Percentiles rank a stretch among this genome's conserved stretches.
phyloP scores from a whole-genome alignment of 176 grass and related monocot species.

The Musa acuminata region DNA sequence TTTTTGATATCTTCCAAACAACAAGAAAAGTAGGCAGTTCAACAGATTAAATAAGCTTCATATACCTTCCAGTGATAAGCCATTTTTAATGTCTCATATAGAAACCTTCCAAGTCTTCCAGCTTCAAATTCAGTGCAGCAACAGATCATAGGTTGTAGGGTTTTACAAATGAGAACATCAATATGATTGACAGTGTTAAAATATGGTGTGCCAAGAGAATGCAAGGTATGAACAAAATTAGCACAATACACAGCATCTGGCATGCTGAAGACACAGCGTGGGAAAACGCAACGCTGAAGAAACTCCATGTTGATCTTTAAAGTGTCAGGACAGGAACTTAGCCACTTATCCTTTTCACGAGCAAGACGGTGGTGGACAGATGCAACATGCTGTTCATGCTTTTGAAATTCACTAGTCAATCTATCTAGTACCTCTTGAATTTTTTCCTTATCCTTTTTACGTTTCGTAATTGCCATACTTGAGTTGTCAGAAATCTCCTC shows the following conservation, averaged over 20 bases:
- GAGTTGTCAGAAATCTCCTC: slow-evolving; percentile 96
- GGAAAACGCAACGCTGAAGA: slow-evolving; percentile 83
- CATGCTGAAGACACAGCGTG: slow-evolving; percentile 77
- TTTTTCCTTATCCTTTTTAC: slow-evolving; percentile 97
- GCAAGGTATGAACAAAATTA: slow-evolving; percentile 79
- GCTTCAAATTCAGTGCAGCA: slow-evolving; percentile 97
- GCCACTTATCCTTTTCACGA: slow-evolving; percentile 89
- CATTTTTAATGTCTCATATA: slow-evolving; percentile 92
- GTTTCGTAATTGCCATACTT: slow-evolving; percentile 81
- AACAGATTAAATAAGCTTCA: neutral
- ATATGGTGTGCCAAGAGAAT: slow-evolving; percentile 78
- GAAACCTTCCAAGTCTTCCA: slow-evolving; percentile 83
- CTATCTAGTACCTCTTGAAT: slow-evolving; percentile 95
- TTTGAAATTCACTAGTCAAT: slow-evolving; percentile 66
- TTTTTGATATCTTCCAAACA: neutral
- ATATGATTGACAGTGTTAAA: slow-evolving; percentile 95
- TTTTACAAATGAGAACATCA: slow-evolving; percentile 87
- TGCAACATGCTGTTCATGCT: slow-evolving; percentile 69
- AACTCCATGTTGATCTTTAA: slow-evolving; percentile 97
- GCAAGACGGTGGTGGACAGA: slow-evolving; percentile 72
- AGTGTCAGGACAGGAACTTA: slow-evolving; percentile 76
- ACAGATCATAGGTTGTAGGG: slow-evolving; percentile 96
- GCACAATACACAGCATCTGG: slow-evolving; percentile 93
- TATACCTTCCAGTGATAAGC: slow-evolving; percentile 98
- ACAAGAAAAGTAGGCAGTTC: neutral